Conservation (phyloP, 805 yeast genomes). For the Saccharomycopsis sp. region DNA sequence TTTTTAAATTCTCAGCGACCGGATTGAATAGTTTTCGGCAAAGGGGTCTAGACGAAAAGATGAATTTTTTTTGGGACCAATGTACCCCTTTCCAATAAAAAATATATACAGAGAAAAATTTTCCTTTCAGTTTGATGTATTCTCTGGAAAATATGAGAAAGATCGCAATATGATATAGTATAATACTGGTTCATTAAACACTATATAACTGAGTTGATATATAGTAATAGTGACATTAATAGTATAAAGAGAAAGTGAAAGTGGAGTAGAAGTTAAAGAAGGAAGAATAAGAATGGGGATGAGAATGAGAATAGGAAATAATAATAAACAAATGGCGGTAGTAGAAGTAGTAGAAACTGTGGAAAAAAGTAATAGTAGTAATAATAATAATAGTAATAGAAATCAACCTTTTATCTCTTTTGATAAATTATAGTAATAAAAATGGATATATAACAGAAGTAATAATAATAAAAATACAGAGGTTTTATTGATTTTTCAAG, state of each 20-base stretch:
- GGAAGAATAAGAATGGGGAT: not conserved
- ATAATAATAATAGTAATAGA: not conserved
- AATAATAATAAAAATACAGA: not conserved
- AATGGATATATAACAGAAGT: not conserved
- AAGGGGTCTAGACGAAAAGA: not conserved
- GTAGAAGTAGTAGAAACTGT: not conserved
- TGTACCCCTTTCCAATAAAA: not conserved
- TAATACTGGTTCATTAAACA: not conserved
- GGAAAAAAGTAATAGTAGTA: not conserved
- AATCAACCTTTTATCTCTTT: not conserved
- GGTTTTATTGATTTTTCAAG: conserved; percentile 4
- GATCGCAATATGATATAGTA: not conserved
- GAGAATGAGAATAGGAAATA: not conserved
- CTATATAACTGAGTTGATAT: not conserved
- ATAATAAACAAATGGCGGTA: not conserved
- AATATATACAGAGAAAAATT: not conserved
- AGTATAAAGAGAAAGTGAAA: not conserved
- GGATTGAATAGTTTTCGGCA: not conserved
- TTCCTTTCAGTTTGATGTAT: not conserved
- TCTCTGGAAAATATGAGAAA: not conserved
- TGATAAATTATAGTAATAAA: not conserved
- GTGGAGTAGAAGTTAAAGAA: not conserved
- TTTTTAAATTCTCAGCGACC: too few relatives aligned
- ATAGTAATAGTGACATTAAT: not conserved
- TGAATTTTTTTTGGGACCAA: not conserved